A percentile compares a stretch with the other conserved stretches of the same genome.
These are phyloP conservation scores for Nepenthes gracilis DNA, from an alignment of 148 eudicot species.

Conservation along the genomic window DNA sequence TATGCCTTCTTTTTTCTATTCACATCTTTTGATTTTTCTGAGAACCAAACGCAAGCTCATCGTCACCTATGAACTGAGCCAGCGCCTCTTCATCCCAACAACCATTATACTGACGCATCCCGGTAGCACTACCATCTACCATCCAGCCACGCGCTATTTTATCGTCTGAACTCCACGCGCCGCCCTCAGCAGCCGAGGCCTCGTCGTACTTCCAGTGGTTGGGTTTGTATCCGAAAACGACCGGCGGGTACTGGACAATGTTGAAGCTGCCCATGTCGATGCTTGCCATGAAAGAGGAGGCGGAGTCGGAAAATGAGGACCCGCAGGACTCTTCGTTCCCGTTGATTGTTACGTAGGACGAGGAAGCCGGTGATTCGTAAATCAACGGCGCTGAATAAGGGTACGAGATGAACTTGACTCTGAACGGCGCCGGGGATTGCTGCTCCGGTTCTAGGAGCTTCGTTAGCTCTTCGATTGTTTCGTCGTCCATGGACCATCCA, in stretches of 20 bases:
- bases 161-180: too few species aligned
- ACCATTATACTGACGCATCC: too few species aligned
- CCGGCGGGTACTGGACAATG: not conserved
- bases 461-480: constrained; percentile 26
- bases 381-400: constrained; percentile 27
- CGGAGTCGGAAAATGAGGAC: constrained; percentile 51
- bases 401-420: constrained; percentile 35
- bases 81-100: too few species aligned
- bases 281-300: constrained; percentile 69
- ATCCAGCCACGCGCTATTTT: too few species aligned
- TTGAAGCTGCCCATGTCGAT: constrained; percentile 18
- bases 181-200: too few species aligned
- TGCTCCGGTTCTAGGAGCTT: constrained; percentile 27
- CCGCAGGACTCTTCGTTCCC: constrained; percentile 72
- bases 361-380: constrained; percentile 14
- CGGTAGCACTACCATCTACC: too few species aligned
- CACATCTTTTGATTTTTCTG: too few species aligned
- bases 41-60: too few species aligned
- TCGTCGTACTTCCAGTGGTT: too few species aligned
- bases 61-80: too few species aligned
- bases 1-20: not conserved
- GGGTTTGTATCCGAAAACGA: too few species aligned
- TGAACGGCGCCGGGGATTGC: constrained; percentile 7
- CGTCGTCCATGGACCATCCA: constrained; percentile 13
- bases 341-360: constrained; percentile 51